These are phyloP conservation scores for Pinus taeda DNA, from an alignment of 75 land plant species.

Conservation along the genomic window DNA sequence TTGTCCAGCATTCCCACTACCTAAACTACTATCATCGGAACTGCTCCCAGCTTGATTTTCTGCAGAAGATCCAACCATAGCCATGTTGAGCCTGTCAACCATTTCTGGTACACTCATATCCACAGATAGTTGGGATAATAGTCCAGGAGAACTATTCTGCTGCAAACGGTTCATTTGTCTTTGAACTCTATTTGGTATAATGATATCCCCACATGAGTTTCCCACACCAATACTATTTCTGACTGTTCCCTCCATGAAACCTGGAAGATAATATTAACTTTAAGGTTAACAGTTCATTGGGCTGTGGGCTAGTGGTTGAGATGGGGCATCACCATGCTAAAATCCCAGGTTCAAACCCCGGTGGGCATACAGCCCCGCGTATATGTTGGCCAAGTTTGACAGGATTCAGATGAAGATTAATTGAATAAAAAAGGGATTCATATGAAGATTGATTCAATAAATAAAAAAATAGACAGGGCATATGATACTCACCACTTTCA, in stretches of 20 bases:
- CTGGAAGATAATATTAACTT: neutral
- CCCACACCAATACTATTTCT: neutral
- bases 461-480: neutral
- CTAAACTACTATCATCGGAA: slow-evolving; percentile 25
- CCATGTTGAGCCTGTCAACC: slow-evolving; percentile 6
- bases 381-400: too few relatives aligned
- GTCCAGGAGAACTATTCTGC: slow-evolving; percentile 26
- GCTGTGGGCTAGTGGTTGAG: too few relatives aligned
- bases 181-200: slow-evolving; percentile 19
- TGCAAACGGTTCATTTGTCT: slow-evolving; percentile 27
- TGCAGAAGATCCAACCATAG: slow-evolving; percentile 7
- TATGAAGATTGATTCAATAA: too few relatives aligned
- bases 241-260: neutral
- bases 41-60: slow-evolving; percentile 11
- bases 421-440: too few relatives aligned
- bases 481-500: slow-evolving; percentile 7
- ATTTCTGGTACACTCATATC: slow-evolving; percentile 28
- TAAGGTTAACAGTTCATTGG: too few relatives aligned
- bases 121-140: slow-evolving; percentile 36
- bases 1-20: slow-evolving; percentile 17
- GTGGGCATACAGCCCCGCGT: too few relatives aligned
- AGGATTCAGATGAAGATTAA: too few relatives aligned
- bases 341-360: too few relatives aligned
- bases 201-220: slow-evolving; percentile 9
- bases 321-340: too few relatives aligned